Conservation (phyloP, 805 yeast genomes). For the Ogataea pignaliae region DNA sequence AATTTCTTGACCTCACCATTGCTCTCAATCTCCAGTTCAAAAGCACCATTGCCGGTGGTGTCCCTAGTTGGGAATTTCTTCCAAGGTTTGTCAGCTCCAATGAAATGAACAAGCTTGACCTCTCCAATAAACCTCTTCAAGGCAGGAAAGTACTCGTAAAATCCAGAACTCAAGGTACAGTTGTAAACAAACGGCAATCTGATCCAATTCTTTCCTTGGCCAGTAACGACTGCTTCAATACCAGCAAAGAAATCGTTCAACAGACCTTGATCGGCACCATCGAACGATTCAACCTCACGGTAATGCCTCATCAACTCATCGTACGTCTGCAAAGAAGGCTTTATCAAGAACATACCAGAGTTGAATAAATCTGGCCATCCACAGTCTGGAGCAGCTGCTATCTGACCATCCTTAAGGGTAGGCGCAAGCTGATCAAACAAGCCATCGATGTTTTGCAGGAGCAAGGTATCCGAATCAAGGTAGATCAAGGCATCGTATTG, state of each 20-base stretch:
- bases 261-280: conserved; percentile 92
- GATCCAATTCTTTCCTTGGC: conserved; percentile 45
- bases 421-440: conserved; percentile 15
- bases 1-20: conserved; percentile 15
- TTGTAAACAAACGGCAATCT: conserved; percentile 78
- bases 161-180: conserved; percentile 50
- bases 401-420: conserved; percentile 22
- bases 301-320: conserved; percentile 34
- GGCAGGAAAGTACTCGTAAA: conserved; percentile 34
- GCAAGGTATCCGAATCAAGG: conserved; percentile 53
- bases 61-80: conserved; percentile 2
- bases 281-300: conserved; percentile 42
- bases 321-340: conserved; percentile 46
- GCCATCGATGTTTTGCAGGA: conserved; percentile 35
- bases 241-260: conserved; percentile 65
- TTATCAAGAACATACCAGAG: conserved; percentile 64
- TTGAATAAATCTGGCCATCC: conserved; percentile 93
- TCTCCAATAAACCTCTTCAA: conserved; percentile 23
- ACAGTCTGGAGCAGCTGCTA: conserved; percentile 68
- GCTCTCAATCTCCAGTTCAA: conserved; percentile 11
- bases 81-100: conserved; percentile 56
- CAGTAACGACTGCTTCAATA: conserved; percentile 11
- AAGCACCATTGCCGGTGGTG: conserved; percentile 2
- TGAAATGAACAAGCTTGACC: conserved; percentile 59
- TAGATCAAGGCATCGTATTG: conserved; percentile 47